These are phyloP conservation scores for Spizellomyces punctatus DNA, from an alignment of 192 early-diverging fungal species.

Conservation along the genomic window DNA sequence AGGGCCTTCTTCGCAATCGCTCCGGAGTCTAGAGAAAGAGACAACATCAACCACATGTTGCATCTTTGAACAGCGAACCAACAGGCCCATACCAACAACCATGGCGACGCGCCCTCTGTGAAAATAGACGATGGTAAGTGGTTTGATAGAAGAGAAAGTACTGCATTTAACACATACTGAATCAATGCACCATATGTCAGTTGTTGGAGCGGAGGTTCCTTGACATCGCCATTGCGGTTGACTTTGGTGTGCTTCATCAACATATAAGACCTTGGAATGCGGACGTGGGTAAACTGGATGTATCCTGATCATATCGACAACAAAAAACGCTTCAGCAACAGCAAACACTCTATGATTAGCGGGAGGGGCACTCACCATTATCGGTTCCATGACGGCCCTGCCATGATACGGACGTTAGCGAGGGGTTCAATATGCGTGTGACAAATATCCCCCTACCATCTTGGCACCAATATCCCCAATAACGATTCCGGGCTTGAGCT, in stretches of 20 bases:
- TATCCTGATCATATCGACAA: constrained; percentile 40
- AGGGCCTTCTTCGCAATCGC: constrained; percentile 88
- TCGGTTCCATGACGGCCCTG: constrained; percentile 80
- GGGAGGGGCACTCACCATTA: constrained; percentile 56
- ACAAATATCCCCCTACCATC: constrained; percentile 66
- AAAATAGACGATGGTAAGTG: no score
- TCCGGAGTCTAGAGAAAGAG: constrained; percentile 83
- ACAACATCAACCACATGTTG: constrained; percentile 57
- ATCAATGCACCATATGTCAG: constrained; percentile 88
- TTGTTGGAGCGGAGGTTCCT: constrained; percentile 81
- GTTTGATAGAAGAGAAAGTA: no score
- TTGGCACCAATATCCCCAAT: constrained; percentile 94
- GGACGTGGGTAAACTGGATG: constrained; percentile 91
- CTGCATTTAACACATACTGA: constrained; percentile 45
- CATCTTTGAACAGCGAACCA: background rate
- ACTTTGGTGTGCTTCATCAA: constrained; percentile 92
- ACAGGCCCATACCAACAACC: constrained; percentile 30
- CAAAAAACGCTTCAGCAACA: no score
- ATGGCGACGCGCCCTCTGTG: constrained; percentile 63
- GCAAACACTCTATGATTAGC: background rate
- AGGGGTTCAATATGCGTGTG: background rate
- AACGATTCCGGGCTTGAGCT: constrained; percentile 79
- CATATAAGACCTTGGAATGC: constrained; percentile 88
- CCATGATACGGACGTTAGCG: constrained; percentile 14
- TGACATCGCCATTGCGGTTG: constrained; percentile 72